Evolutionary conservation across 2,329 filamentous ascomycete genomes (phyloP).

Genomic region (Ciborinia camelliae): DNA sequence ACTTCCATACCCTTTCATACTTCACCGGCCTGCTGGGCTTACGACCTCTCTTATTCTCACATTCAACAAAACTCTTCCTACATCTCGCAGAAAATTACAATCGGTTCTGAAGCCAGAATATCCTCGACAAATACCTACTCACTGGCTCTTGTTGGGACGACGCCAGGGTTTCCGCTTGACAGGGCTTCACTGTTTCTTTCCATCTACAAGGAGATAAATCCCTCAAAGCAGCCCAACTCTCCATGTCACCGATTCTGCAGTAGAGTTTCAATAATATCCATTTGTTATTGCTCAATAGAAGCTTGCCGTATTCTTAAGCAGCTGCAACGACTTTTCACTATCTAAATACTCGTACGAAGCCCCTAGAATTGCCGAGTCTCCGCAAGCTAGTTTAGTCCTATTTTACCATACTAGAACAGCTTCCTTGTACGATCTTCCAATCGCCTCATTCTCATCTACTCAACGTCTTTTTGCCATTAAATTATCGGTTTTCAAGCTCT

Average conservation of each 20-base stretch:
- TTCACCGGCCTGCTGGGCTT: neutral
- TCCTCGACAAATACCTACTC: neutral
- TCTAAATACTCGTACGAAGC: neutral
- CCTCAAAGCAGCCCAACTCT: neutral
- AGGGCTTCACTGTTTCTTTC: neutral
- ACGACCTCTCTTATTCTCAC: neutral
- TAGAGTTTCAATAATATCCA: neutral
- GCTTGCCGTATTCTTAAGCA: neutral
- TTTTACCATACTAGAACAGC: neutral
- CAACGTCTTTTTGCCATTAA: neutral
- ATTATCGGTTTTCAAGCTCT: neutral
- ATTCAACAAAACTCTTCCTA: neutral
- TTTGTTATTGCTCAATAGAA: neutral
- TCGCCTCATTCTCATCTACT: neutral
- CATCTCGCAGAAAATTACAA: neutral
- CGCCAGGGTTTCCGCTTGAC: neutral
- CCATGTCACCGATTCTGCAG: neutral
- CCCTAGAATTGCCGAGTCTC: neutral
- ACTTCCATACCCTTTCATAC: neutral
- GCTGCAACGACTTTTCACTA: too few relatives aligned
- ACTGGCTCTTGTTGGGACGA: neutral
- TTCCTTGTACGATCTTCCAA: neutral
- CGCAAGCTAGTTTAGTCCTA: neutral
- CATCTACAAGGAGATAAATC: neutral
- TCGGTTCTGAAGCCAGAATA: neutral